These are phyloP conservation scores for Testicularia cyperi DNA, from an alignment of 1,284 basidiomycete genomes.

Conservation along the genomic window DNA sequence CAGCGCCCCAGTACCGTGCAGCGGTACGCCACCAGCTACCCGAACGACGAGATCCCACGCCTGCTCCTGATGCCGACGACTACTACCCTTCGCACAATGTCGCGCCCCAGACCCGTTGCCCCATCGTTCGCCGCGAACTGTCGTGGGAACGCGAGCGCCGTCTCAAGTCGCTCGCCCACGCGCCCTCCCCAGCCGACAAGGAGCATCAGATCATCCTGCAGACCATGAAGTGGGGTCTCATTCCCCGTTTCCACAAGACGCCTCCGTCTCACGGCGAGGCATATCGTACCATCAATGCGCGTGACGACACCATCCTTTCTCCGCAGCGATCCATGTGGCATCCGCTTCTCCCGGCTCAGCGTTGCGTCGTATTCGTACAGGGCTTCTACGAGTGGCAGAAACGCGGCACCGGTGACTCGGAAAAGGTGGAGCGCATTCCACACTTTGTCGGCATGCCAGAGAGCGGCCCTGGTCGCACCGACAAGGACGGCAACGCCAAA, in stretches of 20 bases:
- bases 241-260: conserved; percentile 78
- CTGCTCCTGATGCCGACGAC: conserved; percentile 21
- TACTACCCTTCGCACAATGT: conserved; percentile 54
- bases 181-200: conserved; percentile 8
- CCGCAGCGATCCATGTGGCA: conserved; percentile 34
- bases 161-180: conserved; percentile 2
- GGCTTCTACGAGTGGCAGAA: conserved; percentile 57
- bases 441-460: conserved; percentile 84
- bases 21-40: conserved; percentile 29
- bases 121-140: conserved; percentile 43
- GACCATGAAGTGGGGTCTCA: conserved; percentile 78
- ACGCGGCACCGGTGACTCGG: conserved; percentile 2
- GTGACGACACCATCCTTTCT: conserved; percentile 74
- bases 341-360: conserved; percentile 22
- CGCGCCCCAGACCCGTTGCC: conserved; percentile 42
- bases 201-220: conserved; percentile 29
- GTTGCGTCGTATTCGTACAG: conserved; percentile 56
- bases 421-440: conserved; percentile 30
- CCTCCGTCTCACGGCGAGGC: conserved; percentile 68
- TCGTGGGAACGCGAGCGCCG: conserved; percentile 24
- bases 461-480: conserved; percentile 65
- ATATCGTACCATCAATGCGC: conserved; percentile 84
- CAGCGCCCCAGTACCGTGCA: conserved; percentile 24
- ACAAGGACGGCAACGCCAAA: conserved; percentile 68
- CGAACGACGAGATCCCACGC: conserved; percentile 1